Percentiles rank a stretch among this genome's conserved stretches.
These are phyloP conservation scores for Sutorius australiensis DNA, from an alignment of 768 basidiomycete genomes.

Conservation along the genomic window DNA sequence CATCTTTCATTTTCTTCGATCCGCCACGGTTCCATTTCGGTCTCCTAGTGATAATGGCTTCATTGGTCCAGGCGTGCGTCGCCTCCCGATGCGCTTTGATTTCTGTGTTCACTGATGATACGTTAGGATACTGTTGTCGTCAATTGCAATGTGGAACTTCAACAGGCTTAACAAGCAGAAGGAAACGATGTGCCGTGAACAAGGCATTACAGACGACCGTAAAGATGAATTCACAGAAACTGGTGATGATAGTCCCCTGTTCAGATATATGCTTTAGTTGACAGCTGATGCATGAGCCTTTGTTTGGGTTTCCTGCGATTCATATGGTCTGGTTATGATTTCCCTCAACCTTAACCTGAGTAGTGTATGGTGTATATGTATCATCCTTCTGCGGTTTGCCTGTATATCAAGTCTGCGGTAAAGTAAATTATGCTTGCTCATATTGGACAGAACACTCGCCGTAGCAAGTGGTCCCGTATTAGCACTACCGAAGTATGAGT, in stretches of 20 bases:
- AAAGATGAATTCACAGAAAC: constrained; percentile 39
- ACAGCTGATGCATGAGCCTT: neutral
- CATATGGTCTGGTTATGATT: too few relatives aligned
- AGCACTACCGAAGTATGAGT: neutral
- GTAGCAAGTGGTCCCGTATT: neutral
- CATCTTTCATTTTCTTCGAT: constrained; percentile 40
- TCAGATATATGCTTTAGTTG: constrained; percentile 35
- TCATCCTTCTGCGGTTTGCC: too few relatives aligned
- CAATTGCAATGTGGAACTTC: constrained; percentile 44
- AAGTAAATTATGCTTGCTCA: too few relatives aligned
- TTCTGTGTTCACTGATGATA: constrained; percentile 26
- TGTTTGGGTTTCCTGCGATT: too few relatives aligned
- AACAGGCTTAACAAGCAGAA: constrained; percentile 46
- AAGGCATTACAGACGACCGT: constrained; percentile 39
- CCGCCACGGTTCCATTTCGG: constrained; percentile 36
- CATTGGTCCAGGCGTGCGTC: constrained; percentile 24
- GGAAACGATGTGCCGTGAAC: constrained; percentile 37
- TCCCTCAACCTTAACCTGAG: too few relatives aligned
- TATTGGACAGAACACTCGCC: too few relatives aligned
- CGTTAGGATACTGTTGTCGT: constrained; percentile 36
- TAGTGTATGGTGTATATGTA: too few relatives aligned
- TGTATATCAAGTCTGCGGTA: neutral
- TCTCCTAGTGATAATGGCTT: constrained; percentile 27
- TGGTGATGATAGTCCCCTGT: constrained; percentile 54
- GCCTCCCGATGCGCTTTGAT: constrained; percentile 2